Evolutionary conservation across 805 yeast genomes (phyloP).

Genomic region (Lachancea sp.): DNA sequence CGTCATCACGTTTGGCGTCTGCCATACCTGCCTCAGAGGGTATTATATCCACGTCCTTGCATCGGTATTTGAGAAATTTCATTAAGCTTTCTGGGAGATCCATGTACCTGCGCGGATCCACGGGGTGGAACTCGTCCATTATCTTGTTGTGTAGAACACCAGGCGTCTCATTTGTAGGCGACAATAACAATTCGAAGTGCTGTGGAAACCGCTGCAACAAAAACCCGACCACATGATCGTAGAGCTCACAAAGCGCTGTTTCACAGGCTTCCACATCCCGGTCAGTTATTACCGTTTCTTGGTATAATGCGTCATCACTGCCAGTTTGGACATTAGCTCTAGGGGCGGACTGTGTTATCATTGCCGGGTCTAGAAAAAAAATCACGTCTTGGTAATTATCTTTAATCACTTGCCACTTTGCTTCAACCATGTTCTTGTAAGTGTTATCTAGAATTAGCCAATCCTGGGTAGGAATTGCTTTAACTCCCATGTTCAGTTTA

Average conservation of each 20-base stretch:
- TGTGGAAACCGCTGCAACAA: slow-evolving; percentile 47
- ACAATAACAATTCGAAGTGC: slow-evolving; percentile 35
- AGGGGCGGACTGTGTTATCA: slow-evolving; percentile 10
- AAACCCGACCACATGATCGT: slow-evolving; percentile 38
- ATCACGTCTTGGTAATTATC: slow-evolving; percentile 16
- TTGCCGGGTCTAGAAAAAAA: slow-evolving; percentile 18
- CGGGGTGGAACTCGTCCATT: slow-evolving; percentile 37
- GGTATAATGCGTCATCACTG: slow-evolving; percentile 17
- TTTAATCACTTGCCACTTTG: slow-evolving; percentile 27
- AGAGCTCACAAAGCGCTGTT: slow-evolving; percentile 44
- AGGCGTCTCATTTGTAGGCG: slow-evolving; percentile 18
- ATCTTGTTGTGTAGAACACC: slow-evolving; percentile 35
- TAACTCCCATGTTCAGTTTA: slow-evolving; percentile 57
- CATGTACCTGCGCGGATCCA: slow-evolving; percentile 17
- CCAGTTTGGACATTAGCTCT: not conserved
- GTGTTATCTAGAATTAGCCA: slow-evolving; percentile 59
- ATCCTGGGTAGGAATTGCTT: slow-evolving; percentile 42
- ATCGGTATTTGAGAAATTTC: slow-evolving; percentile 11
- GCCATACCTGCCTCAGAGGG: slow-evolving; percentile 13
- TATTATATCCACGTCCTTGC: slow-evolving; percentile 13
- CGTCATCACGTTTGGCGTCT: slow-evolving; percentile 10
- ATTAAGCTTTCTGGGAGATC: slow-evolving; percentile 10
- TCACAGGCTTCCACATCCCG: slow-evolving; percentile 19
- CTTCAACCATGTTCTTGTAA: slow-evolving; percentile 41
- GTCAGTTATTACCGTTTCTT: slow-evolving; percentile 22